Percentiles rank a stretch among this genome's conserved stretches.
phyloP scores from a whole-genome alignment of 371 early-diverging fungal genomes.

The Vittaforma corneae region DNA sequence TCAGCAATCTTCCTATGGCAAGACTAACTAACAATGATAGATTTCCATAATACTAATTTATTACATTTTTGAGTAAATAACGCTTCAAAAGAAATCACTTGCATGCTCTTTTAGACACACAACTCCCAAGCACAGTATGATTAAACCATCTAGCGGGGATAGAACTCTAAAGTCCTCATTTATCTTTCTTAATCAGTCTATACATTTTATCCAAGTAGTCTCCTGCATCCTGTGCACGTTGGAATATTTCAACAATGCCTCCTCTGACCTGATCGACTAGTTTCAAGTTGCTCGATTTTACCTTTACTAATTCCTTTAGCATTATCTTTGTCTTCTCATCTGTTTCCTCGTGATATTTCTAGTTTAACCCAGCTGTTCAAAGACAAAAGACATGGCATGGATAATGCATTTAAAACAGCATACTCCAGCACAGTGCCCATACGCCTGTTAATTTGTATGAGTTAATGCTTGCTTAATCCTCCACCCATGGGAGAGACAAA shows the following conservation, averaged over 20 bases:
- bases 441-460: too few species aligned
- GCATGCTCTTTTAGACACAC: not conserved
- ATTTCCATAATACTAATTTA: too few species aligned
- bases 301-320: not conserved
- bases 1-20: too few species aligned
- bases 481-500: slow-evolving; percentile 48
- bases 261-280: slow-evolving; percentile 14
- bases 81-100: slow-evolving; percentile 8
- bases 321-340: slow-evolving; percentile 5
- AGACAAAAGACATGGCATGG: too few species aligned
- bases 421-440: too few species aligned
- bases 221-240: slow-evolving; percentile 8
- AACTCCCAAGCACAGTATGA: not conserved
- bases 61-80: not conserved
- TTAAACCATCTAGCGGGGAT: not conserved
- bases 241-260: slow-evolving; percentile 15
- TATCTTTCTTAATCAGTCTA: slow-evolving; percentile 9
- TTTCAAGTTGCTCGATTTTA: slow-evolving; percentile 7
- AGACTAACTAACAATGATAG: too few species aligned
- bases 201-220: slow-evolving; percentile 4
- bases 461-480: too few species aligned
- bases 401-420: too few species aligned
- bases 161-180: not conserved
- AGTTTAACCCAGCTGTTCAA: too few species aligned
- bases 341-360: not conserved